Percentiles rank a stretch among this genome's conserved stretches.
Conservation (phyloP, 345 rosid genomes). For the Hibiscus mutabilis region DNA sequence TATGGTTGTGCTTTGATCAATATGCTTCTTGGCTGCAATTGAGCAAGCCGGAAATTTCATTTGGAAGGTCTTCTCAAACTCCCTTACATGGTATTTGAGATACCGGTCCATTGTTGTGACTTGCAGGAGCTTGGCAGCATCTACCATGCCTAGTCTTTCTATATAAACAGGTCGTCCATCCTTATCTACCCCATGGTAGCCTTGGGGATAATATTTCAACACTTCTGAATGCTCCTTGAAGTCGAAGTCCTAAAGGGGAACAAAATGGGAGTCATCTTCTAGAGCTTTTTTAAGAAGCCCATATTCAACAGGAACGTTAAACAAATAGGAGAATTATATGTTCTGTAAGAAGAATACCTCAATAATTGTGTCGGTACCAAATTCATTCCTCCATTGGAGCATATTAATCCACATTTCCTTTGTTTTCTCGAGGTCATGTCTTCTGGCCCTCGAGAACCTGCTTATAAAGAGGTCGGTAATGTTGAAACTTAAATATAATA, state of each 20-base stretch:
- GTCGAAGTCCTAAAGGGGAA: conserved; percentile 54
- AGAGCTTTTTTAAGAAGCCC: not conserved
- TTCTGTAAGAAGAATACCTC: conserved; percentile 36
- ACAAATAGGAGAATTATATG: not conserved
- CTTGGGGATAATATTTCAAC: conserved; percentile 75
- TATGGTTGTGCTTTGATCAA: conserved; percentile 95
- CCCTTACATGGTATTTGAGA: conserved; percentile 83
- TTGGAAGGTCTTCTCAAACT: conserved; percentile 76
- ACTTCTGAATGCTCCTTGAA: conserved; percentile 64
- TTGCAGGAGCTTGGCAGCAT: conserved; percentile 82
- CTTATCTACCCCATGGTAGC: conserved; percentile 88
- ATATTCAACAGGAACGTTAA: not conserved
- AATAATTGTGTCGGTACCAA: conserved; percentile 59
- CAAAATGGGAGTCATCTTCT: not conserved
- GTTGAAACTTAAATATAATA: conserved; percentile 1
- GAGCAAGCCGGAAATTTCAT: conserved; percentile 87
- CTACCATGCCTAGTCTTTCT: conserved; percentile 80
- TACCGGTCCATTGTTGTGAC: conserved; percentile 87
- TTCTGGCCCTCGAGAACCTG: conserved; percentile 90
- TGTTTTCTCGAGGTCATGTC: conserved; percentile 74
- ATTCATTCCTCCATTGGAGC: conserved; percentile 87
- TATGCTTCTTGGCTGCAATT: conserved; percentile 75
- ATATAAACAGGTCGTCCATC: conserved; percentile 88
- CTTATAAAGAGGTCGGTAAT: not conserved
- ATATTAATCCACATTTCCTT: conserved; percentile 93